Evolutionary conservation across 2,329 filamentous ascomycete genomes (phyloP), one percentile per base, ranked within the genome.

Genomic region (Colletotrichum abscissum): DNA sequence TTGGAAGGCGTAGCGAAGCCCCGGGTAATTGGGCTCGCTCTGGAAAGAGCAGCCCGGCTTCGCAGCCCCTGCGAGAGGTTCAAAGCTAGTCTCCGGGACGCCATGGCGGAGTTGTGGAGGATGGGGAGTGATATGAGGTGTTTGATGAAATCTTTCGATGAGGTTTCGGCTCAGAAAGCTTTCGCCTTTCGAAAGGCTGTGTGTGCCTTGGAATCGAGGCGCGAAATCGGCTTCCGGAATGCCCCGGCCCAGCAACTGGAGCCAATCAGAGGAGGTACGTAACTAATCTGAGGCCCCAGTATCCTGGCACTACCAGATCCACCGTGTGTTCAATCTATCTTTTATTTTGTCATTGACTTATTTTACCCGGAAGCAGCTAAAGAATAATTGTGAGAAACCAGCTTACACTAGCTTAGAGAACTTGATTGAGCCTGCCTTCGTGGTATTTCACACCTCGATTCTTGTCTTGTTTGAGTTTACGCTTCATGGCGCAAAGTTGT

Each of bases 61-160:
- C 95, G 94, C 87, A 98, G 89, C 87, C 94, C 93, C 88, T 94
- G 92, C 86, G 95, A 91, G 83, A 98, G 92, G 89, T 95, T 97
- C 87, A 97, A 91, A 89, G 95, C 95, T 88, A 98, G 92, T 92
- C 95, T 94, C 91, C 95, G 92, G 87, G 96, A 98, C 89, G 96
- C 96, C 96, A 98, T 98, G 86, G 86, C 82, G 84, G 84, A 85
- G 82, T 83, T 87, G 85, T 84, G 83, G 83, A 84, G 82, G 83
- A 84, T 85, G 84, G 82, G 81, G 80, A 81, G 79, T 80, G 81
- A 81, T 82, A 83, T 89, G 88, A 88, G 88, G 86, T 86, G 86
- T 89, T 89, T 88, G 86, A 87, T 86, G 84, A 84, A 85, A 83
- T 85, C 82, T 85, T 85, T 82, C 83, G 80, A 82, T 81, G 74